Conservation (phyloP, 1,284 basidiomycete species). For the Ceratobasidium sp. region DNA sequence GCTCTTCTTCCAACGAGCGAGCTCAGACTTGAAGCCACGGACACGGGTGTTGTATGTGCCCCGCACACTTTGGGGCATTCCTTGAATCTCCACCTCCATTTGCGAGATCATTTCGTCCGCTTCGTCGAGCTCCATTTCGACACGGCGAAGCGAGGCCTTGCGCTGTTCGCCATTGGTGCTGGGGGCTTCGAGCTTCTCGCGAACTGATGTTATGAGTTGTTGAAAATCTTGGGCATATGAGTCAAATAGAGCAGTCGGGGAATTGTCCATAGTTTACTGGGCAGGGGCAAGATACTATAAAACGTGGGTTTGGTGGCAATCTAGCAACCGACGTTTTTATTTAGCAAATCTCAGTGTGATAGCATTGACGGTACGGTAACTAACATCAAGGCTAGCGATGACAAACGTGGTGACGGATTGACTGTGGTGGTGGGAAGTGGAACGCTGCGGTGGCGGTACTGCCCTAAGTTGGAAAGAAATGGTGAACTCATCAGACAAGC, state of each 20-base stretch:
- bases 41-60: slow-evolving; percentile 77
- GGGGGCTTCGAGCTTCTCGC: slow-evolving; percentile 70
- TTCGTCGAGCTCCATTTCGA: slow-evolving; percentile 96
- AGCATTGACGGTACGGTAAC: too few species aligned
- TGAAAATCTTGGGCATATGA: slow-evolving; percentile 83
- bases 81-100: slow-evolving; percentile 99
- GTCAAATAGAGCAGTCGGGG: slow-evolving; percentile 79
- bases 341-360: too few species aligned
- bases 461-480: neutral
- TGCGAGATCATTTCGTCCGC: slow-evolving; percentile 98
- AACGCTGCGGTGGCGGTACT: slow-evolving; percentile 17
- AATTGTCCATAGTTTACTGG: slow-evolving; percentile 67
- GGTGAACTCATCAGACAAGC: neutral
- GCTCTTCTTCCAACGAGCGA: slow-evolving; percentile 80
- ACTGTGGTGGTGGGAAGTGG: neutral
- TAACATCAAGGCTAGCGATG: slow-evolving; percentile 7
- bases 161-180: slow-evolving; percentile 72
- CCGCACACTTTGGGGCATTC: slow-evolving; percentile 86
- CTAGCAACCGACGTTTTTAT: neutral
- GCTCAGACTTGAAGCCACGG: slow-evolving; percentile 71
- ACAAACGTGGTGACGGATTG: neutral
- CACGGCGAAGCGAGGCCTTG: slow-evolving; percentile 81
- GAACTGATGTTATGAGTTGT: slow-evolving; percentile 72
- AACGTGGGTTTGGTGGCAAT: neutral
- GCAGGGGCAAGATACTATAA: neutral